Evolutionary conservation across 176 grass and related monocot genomes (phyloP).

Genomic region (Triticum turgidum): DNA sequence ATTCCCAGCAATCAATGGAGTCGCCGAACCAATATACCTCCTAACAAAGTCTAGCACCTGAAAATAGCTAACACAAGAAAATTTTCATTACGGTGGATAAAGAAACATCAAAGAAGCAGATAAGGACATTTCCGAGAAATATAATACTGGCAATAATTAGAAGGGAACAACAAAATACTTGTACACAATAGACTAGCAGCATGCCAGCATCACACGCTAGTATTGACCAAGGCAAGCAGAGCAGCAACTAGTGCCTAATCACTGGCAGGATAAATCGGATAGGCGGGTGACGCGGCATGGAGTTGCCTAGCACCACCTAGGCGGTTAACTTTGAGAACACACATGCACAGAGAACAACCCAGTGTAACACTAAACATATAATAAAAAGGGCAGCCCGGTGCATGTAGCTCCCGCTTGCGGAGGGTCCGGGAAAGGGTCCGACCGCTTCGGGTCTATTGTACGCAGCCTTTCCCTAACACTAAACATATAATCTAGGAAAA

Average conservation of each 20-base stretch:
- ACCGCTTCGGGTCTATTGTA: no score
- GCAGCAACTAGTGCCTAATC: background rate
- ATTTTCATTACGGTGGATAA: background rate
- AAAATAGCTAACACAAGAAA: conserved; percentile 20
- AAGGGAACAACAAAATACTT: background rate
- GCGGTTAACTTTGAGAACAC: background rate
- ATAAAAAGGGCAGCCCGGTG: no score
- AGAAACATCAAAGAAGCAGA: background rate
- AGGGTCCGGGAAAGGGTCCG: no score
- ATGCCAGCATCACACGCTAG: background rate
- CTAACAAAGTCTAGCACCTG: conserved; percentile 76
- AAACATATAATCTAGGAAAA: background rate
- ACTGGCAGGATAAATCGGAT: background rate
- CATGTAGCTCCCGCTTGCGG: no score
- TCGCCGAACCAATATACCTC: conserved; percentile 51
- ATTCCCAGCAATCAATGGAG: conserved; percentile 68
- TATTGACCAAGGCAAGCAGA: background rate
- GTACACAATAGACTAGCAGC: background rate
- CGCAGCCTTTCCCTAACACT: background rate
- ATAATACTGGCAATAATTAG: background rate
- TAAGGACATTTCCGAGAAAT: background rate
- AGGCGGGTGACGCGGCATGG: background rate
- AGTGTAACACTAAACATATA: no score
- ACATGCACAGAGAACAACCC: no score
- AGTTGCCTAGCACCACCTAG: background rate